These are phyloP conservation scores for Candida pseudoglaebosa DNA, from an alignment of 805 yeast genomes.

Conservation along the genomic window DNA sequence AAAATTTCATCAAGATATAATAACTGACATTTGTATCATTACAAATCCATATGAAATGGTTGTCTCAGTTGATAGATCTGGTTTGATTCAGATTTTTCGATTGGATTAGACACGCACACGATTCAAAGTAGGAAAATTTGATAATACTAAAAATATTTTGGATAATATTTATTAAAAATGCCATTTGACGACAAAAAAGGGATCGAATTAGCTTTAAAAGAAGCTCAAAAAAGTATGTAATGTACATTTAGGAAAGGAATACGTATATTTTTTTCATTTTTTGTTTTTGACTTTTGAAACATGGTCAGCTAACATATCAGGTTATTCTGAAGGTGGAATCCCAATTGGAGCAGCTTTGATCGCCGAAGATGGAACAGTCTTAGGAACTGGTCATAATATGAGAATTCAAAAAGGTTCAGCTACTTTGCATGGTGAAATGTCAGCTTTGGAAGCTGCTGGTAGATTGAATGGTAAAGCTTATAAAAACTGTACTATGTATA, in stretches of 20 bases:
- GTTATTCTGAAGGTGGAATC: conserved; percentile 81
- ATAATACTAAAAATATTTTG: too few species aligned
- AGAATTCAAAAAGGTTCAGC: conserved; percentile 83
- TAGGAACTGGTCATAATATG: conserved; percentile 89
- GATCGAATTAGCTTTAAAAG: conserved; percentile 64
- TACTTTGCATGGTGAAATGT: conserved; percentile 87
- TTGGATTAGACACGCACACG: conserved; percentile 13
- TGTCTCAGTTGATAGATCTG: conserved; percentile 64
- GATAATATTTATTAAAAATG: too few species aligned
- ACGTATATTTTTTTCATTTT: too few species aligned
- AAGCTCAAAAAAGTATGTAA: conserved; percentile 56
- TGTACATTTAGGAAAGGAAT: too few species aligned
- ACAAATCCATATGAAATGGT: conserved; percentile 55
- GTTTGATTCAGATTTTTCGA: conserved; percentile 57
- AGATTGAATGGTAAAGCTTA: conserved; percentile 76
- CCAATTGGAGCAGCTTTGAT: conserved; percentile 82
- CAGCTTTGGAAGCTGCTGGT: conserved; percentile 87
- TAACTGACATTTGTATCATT: conserved; percentile 41
- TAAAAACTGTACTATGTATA: conserved; percentile 84
- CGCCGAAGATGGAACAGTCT: conserved; percentile 68
- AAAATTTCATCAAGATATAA: conserved; percentile 7
- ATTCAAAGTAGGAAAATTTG: too few species aligned
- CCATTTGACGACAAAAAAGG: conserved; percentile 63
- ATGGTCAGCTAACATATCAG: conserved; percentile 27
- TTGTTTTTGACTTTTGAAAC: too few species aligned